phyloP scores from a whole-genome alignment of 2,329 filamentous ascomycete genomes.

The Xylaria sp. region DNA sequence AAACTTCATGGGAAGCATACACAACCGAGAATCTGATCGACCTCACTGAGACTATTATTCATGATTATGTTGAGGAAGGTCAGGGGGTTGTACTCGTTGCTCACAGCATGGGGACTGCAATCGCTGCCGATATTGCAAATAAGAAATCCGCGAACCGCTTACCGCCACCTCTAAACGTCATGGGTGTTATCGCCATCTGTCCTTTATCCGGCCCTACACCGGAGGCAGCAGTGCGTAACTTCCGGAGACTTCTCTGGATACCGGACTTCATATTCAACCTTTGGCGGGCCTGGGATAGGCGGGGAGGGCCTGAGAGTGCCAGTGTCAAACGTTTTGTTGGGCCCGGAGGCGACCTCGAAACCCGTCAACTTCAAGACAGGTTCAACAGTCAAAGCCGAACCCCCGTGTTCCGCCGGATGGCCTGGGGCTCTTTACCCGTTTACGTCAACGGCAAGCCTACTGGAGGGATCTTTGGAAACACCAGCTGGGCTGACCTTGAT shows the following conservation, averaged over 20 bases:
- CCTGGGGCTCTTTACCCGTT: conserved; percentile 73
- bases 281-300: conserved; percentile 80
- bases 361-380: conserved; percentile 73
- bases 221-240: conserved; percentile 60
- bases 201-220: conserved; percentile 75
- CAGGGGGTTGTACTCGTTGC: conserved; percentile 85
- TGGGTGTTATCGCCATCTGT: conserved; percentile 83
- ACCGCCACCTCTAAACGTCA: conserved; percentile 70
- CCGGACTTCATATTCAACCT: conserved; percentile 80
- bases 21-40: conserved; percentile 78
- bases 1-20: conserved; percentile 81
- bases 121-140: conserved; percentile 76
- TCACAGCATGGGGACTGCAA: conserved; percentile 89
- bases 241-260: conserved; percentile 71
- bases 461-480: conserved; percentile 75
- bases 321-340: conserved; percentile 86
- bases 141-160: conserved; percentile 59
- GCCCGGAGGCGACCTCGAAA: conserved; percentile 70
- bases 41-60: conserved; percentile 79
- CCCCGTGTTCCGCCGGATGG: conserved; percentile 84
- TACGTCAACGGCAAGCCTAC: conserved; percentile 63
- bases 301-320: conserved; percentile 79
- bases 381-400: conserved; percentile 88
- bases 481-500: conserved; percentile 77
- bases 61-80: conserved; percentile 74